Base-by-base conservation (phyloP, 805 yeast species). In the Millerozyma miso region DNA sequence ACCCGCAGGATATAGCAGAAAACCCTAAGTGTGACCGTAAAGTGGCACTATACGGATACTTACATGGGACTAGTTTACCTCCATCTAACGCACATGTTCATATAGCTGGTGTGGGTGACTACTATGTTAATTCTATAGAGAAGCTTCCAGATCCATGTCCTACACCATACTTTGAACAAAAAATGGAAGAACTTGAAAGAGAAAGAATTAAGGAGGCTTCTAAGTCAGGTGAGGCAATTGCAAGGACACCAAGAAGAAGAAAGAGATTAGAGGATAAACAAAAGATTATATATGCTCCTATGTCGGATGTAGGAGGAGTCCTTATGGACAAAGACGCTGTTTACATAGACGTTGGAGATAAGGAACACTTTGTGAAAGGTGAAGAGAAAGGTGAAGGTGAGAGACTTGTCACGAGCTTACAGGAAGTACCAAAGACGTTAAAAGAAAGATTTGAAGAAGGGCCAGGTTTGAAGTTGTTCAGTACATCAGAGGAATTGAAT, bases 231-330 rank as follows among this genome's bases (percentile, higher is more conserved):
- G 80, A 76, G 43, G 63, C 67, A 3, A 55, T 75, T 3, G 74
- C 82, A 2, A 72, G 76, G 26, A 76, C 81, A 2, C 61, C 74
- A 2, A 70, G 76, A 52, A 81, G 97, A 62, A 77, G 97, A 57
- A 87, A 88, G 60, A 79, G 98, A 58, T 77, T 93, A 41, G 98
- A 93, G 51, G 99, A 93, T 58, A 88, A 84, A 54, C 95, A 88
- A 60, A 93, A 90, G 62, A 80, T 88, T 51, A 88, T 93, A 2
- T 93, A 95, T 63, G 99, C 99, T 0, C 99, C 99, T 39, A 93
- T 93, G 99, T 87, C 97, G 37, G 98, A 93, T 64, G 97, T 93
- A n/a, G 97, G 97, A 44, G 99, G 99, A 62, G 95, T 93, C 31
- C 72, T 93, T 51, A 88, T 93, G 47, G 99, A 93, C 67, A 90